Base-by-base conservation (phyloP, 2,329 filamentous ascomycete species). In the Aaosphaeria pasadenensis region DNA sequence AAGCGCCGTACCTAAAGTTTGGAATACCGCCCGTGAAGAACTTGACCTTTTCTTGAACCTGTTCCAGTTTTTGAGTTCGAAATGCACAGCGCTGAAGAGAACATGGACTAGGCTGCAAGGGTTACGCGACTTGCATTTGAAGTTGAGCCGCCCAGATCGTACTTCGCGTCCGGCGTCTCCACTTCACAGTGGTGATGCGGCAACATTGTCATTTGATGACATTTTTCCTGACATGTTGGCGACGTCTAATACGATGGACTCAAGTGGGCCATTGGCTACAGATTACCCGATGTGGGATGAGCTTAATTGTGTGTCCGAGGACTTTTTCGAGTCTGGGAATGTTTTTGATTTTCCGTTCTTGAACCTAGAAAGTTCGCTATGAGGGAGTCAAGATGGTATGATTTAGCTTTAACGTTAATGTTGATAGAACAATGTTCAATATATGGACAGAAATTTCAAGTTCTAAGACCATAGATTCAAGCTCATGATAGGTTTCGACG, bases 1-100 rank as follows among this genome's bases (percentile, higher is more conserved):
- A 7, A 49, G 32, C 33, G 49, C 49, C 11, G 46, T 39, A 5
- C 49, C 49, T 1, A 30, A 17, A 17, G 46, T 49, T 9, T 29
- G 49, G 13, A 44, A 17, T 11, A 46, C 42, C 29, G 44, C 41
- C 5, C 33, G 49, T 2, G 39, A 49, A 9, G 49, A 52, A 39
- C 49, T 52, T 32, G 49, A 52, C 29, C 49, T 52, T 46, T 52
- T 52, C n/a, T 41, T 52, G 3, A 33, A 44, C 17, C 33, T 52
- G 5, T 52, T 52, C 30, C 46, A 52, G 30, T 28, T 43, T 9
- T 42, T 52, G 30, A 49, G 49, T 38, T 49, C 46, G 0, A 42
- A 49, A 5, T 48, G 46, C 35, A 36, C 46, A n/a, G 49, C 44
- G n/a, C 33, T 49, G 31, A 44, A 44, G 17, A 44, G 39, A 4